Base-by-base conservation (phyloP, 2,329 filamentous ascomycete genomes). In the Epichloe baconii region DNA sequence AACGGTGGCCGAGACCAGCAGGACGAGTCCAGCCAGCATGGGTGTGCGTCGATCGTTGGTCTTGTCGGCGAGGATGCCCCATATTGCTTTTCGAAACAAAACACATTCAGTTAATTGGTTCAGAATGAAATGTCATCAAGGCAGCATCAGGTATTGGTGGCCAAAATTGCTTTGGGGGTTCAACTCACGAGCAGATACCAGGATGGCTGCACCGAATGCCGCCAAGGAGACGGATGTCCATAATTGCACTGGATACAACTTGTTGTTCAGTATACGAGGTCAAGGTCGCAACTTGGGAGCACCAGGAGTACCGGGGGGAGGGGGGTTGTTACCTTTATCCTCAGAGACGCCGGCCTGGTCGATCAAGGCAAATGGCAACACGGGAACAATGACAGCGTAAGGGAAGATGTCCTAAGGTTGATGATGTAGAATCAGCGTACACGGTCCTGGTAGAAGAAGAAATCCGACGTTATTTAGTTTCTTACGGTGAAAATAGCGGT, bases 161-260 rank as follows among this genome's bases (percentile, higher is more conserved):
- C 47, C 7, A 23, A 7, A 15, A 2, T 34, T 14, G 3, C 23
- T 31, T 15, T 23, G 21, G 3, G 15, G 15, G 15, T 15, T 19
- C 35, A 23, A 57, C 62, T 26, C 58, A 67, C 64, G 65, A 23
- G 65, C 64, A 10, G 61, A 57, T 15, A 54, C 52, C 17, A 67
- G 51, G 8, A 66, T 57, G 17, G 65, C 59, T 26, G 59, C 62
- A 19, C 62, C 65, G 52, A 60, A 67, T 12, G 65, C 61, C 5
- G 65, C 63, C 47, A 67, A 56, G 26, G 64, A 64, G 50, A 67
- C 58, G 8, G 65, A 66, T n/a, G 65, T 59, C 65, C 65, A 67
- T 43, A 64, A 62, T 51, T 67, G 65, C 42, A 66, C 62, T 59
- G 21, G 12, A 12, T 23, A 23, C 19, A 5, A 3, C 35, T 7